A percentile compares a stretch with the other conserved stretches of the same genome.
Conservation (phyloP, 2,329 filamentous ascomycete species). For the Pestalotiopsis sp. region DNA sequence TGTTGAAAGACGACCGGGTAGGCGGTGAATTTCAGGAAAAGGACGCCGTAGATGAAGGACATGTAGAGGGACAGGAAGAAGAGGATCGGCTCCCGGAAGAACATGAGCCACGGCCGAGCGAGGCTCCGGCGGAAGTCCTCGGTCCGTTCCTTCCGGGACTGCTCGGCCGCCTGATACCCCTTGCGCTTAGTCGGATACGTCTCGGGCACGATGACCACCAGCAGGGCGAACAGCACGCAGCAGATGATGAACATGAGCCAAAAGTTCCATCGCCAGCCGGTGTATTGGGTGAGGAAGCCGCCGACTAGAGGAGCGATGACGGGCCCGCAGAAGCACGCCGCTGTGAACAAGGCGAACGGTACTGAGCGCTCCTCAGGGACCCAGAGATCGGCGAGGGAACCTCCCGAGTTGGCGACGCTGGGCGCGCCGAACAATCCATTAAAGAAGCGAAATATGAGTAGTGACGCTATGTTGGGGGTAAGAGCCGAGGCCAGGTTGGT, state of each 20-base stretch:
- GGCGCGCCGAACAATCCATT: conserved; percentile 45
- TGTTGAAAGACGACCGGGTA: conserved; percentile 50
- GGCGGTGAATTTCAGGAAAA: conserved; percentile 49
- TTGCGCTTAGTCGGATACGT: conserved; percentile 38
- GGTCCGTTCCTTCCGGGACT: conserved; percentile 24
- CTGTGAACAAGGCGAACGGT: conserved; percentile 37
- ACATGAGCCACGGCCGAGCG: conserved; percentile 42
- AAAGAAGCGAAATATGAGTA: conserved; percentile 42
- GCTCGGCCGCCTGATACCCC: conserved; percentile 37
- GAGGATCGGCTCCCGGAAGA: conserved; percentile 50
- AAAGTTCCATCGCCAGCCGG: conserved; percentile 38
- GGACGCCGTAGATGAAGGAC: conserved; percentile 47
- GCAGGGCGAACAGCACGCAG: conserved; percentile 29
- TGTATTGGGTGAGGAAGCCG: conserved; percentile 16
- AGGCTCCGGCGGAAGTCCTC: conserved; percentile 23
- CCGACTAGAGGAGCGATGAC: conserved; percentile 16
- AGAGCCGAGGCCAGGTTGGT: conserved; percentile 50
- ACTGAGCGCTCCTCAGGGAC: conserved; percentile 35
- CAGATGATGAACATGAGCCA: conserved; percentile 41
- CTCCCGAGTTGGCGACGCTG: conserved; percentile 43
- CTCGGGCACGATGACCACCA: conserved; percentile 34
- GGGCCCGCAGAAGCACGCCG: not conserved
- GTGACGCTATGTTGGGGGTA: conserved; percentile 37
- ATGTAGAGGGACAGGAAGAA: conserved; percentile 46
- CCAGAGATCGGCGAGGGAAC: conserved; percentile 47